Conservation (phyloP, 2,329 filamentous ascomycete genomes). For the Hortaea werneckii region DNA sequence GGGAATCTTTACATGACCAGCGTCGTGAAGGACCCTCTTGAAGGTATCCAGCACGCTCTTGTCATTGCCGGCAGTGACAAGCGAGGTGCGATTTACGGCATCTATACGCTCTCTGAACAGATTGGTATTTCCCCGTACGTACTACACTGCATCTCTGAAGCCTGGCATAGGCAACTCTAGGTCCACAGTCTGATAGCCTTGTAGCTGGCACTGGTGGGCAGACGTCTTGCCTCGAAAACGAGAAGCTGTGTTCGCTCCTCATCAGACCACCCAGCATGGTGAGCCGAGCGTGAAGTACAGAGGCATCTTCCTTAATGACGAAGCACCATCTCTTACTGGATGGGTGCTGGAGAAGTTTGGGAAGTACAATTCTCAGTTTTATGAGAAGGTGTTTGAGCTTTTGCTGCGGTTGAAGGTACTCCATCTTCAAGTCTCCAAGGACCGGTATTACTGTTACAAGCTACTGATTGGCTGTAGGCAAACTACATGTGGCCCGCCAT, state of each 20-base stretch:
- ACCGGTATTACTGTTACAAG: no score
- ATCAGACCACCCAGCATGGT: slow-evolving; percentile 45
- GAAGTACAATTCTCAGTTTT: slow-evolving; percentile 45
- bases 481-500: slow-evolving; percentile 68
- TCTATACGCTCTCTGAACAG: slow-evolving; percentile 63
- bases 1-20: slow-evolving; percentile 58
- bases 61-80: slow-evolving; percentile 55
- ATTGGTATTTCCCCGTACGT: slow-evolving; percentile 50
- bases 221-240: slow-evolving; percentile 48
- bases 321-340: slow-evolving; percentile 56
- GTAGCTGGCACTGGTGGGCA: slow-evolving; percentile 58
- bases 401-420: slow-evolving; percentile 49
- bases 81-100: slow-evolving; percentile 57
- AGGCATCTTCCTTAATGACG: slow-evolving; percentile 62
- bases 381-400: slow-evolving; percentile 60
- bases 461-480: no score
- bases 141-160: no score
- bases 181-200: no score
- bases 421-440: no score
- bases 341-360: slow-evolving; percentile 52
- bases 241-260: slow-evolving; percentile 45
- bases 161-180: no score
- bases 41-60: slow-evolving; percentile 48
- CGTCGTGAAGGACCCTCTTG: slow-evolving; percentile 48
- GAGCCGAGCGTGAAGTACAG: slow-evolving; percentile 57